Evolutionary conservation across 768 basidiomycete species (phyloP).

Genomic region (Filobasidium wieringae): DNA sequence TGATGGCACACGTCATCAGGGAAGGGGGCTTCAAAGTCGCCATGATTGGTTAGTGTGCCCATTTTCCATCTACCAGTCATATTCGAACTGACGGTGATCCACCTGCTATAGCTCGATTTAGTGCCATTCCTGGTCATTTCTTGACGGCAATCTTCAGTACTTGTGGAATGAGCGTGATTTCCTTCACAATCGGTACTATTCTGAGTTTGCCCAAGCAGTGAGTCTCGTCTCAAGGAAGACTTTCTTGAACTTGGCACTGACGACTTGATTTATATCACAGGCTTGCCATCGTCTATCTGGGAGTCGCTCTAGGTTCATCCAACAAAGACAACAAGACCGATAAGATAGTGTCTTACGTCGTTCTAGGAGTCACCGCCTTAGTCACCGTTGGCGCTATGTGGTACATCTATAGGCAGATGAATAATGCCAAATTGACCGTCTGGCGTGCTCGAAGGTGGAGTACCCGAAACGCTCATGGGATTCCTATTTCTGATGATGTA

Average conservation of each 20-base stretch:
- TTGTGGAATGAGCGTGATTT: constrained; percentile 32
- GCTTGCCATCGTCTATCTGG: constrained; percentile 81
- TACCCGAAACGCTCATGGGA: neutral
- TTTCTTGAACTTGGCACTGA: neutral
- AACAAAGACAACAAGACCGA: constrained; percentile 16
- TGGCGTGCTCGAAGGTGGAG: constrained; percentile 32
- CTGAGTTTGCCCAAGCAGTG: constrained; percentile 35
- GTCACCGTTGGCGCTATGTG: constrained; percentile 49
- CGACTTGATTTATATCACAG: constrained; percentile 43
- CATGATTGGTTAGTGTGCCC: constrained; percentile 20
- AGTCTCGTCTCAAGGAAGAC: constrained; percentile 4
- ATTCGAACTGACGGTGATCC: neutral
- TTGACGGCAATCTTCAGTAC: constrained; percentile 34
- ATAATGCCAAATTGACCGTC: constrained; percentile 27
- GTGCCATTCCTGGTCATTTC: constrained; percentile 37
- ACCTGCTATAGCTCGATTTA: constrained; percentile 19
- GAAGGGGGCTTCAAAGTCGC: constrained; percentile 40
- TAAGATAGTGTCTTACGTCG: constrained; percentile 56
- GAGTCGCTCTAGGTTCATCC: constrained; percentile 42
- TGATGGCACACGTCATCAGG: constrained; percentile 37
- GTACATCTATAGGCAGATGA: constrained; percentile 40
- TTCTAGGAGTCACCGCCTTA: constrained; percentile 53
- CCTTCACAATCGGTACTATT: constrained; percentile 29
- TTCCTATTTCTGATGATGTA: neutral
- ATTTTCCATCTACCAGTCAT: no score